Evolutionary conservation across 768 basidiomycete species (phyloP).

Genomic region (Sutorius australiensis): DNA sequence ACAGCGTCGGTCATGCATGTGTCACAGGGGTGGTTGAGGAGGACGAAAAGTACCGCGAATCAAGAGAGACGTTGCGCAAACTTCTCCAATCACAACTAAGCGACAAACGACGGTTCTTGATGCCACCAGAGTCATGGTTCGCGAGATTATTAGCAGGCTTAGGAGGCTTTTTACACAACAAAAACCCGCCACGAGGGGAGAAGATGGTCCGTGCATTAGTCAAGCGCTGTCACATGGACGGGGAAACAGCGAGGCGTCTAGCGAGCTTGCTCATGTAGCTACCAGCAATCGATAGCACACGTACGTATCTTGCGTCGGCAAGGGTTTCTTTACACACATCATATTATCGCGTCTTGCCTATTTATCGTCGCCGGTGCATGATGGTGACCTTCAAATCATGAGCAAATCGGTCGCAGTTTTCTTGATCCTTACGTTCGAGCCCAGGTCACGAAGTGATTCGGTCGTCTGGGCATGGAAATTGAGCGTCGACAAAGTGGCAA

Average conservation of each 20-base stretch:
- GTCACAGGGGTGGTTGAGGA: conserved; percentile 36
- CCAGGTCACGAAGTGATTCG: background rate
- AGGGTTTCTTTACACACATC: background rate
- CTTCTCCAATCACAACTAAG: conserved; percentile 17
- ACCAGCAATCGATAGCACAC: background rate
- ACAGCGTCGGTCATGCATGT: conserved; percentile 37
- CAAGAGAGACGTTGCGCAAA: conserved; percentile 22
- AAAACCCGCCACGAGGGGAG: conserved; percentile 24
- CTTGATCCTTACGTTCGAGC: background rate
- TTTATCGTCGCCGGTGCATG: too few relatives aligned
- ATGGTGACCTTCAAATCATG: background rate
- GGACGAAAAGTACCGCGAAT: conserved; percentile 34
- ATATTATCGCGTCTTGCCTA: too few relatives aligned
- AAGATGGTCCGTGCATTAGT: conserved; percentile 21
- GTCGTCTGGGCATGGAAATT: background rate
- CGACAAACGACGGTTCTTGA: conserved; percentile 17
- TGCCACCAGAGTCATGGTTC: conserved; percentile 27
- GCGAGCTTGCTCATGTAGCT: conserved; percentile 8
- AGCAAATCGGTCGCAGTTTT: background rate
- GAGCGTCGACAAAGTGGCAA: background rate
- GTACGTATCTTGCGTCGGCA: background rate
- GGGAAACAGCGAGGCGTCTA: conserved; percentile 23
- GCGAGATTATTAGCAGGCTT: conserved; percentile 21
- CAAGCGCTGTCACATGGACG: conserved; percentile 29
- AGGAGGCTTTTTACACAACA: conserved; percentile 16